Base-by-base conservation (phyloP, 176 grass and related monocot genomes). In the Oryza glaberrima region DNA sequence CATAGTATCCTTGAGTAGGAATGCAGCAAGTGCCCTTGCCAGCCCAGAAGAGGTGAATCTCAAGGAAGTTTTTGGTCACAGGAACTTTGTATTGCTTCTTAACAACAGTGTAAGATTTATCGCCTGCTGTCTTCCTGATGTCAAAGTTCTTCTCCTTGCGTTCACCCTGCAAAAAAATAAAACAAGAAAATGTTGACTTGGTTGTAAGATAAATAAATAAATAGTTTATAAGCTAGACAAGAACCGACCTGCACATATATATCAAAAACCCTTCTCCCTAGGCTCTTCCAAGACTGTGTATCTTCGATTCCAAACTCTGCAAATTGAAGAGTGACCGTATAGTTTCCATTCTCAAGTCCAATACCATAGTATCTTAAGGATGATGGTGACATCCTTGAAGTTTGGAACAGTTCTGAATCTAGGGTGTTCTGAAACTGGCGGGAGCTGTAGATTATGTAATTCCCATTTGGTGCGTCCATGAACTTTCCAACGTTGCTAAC, bases 41-140 rank as follows among this genome's bases (percentile, higher is more conserved):
- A 52, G 93, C 93, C 96, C 93, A 98, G 85, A 98, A 98, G 67
- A 98, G 92, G 89, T 98, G 96, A 82, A 98, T 90, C 80, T 95
- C 96, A 41, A 98, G 79, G 69, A 98, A 95, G 69, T 98, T 98
- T 54, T 80, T 92, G 13, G 93, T 92, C n/a, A 98, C 89, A 49
- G 87, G 76, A 86, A 86, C 63, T 56, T 6, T 78, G 68, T 84
- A 98, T 7, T 75, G 46, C 79, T 67, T 95, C 72, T 16, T 83
- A 41, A 98, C 93, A 75, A 88, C 91, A 87, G 64, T 70, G 49
- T 88, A 90, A 49, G 91, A 98, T 72, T 54, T 95, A 16, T 74
- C 89, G 0, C 87, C 89, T 44, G 93, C 87, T 10, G 19, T 56
- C 83, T 98, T 98, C 77, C 60, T 92, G 87, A 98, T 93, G 82